These are phyloP conservation scores for Pythium rhizo-oryzae DNA, from an alignment of 352 stramenopile genomes.

Conservation along the genomic window DNA sequence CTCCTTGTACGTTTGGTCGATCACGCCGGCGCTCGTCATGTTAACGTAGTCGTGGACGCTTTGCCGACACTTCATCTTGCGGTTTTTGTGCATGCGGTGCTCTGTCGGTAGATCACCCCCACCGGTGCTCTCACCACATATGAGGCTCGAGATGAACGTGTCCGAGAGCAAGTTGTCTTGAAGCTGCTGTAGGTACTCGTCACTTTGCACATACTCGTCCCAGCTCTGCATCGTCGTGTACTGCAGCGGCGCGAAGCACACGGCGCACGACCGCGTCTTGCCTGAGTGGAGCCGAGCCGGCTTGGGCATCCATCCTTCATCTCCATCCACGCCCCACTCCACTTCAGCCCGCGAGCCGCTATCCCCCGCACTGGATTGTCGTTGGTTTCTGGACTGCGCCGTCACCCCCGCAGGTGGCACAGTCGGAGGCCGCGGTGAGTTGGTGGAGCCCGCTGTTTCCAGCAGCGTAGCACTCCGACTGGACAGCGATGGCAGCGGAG, in stretches of 20 bases:
- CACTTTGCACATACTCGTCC: conserved; percentile 86
- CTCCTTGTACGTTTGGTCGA: conserved; percentile 70
- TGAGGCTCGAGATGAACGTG: conserved; percentile 74
- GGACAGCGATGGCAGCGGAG: conserved; percentile 5
- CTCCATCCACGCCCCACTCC: conserved; percentile 38
- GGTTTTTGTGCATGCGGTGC: conserved; percentile 86
- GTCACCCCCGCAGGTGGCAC: background rate
- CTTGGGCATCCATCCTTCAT: conserved; percentile 88
- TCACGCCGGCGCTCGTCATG: conserved; percentile 81
- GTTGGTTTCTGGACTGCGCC: conserved; percentile 18
- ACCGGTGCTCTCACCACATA: conserved; percentile 71
- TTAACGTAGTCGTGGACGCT: conserved; percentile 79
- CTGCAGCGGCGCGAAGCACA: conserved; percentile 80
- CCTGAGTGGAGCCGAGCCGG: conserved; percentile 77
- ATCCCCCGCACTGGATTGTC: conserved; percentile 19
- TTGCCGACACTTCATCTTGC: conserved; percentile 80
- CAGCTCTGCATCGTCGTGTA: conserved; percentile 69
- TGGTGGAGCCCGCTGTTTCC: conserved; percentile 1
- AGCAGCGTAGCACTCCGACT: conserved; percentile 19
- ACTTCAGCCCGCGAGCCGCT: background rate
- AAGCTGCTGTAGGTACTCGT: conserved; percentile 71
- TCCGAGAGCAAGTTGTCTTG: conserved; percentile 79
- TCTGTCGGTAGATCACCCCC: conserved; percentile 80
- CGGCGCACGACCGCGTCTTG: conserved; percentile 69
- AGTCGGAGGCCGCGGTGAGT: conserved; percentile 5